Evolutionary conservation across 345 rosid species (phyloP).

Genomic region (Carallia pectinifolia): DNA sequence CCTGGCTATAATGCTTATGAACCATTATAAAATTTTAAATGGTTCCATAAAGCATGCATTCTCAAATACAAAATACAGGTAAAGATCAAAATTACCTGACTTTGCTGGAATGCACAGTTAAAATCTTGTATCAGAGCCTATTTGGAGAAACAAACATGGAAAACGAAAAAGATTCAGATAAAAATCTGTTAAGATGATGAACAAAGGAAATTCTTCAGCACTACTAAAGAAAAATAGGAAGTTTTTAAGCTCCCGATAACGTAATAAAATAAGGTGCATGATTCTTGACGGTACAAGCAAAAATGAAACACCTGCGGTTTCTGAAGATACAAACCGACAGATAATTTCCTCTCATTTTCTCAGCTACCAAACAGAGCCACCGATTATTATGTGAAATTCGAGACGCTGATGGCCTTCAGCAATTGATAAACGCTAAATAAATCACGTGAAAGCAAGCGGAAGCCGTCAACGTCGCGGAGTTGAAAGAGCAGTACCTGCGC

Average conservation of each 20-base stretch:
- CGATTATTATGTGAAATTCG: neutral
- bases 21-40: too few relatives aligned
- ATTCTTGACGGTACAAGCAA: too few relatives aligned
- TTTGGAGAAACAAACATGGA: constrained; percentile 7
- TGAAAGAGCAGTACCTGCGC: constrained; percentile 41
- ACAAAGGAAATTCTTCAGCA: neutral
- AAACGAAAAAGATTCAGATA: neutral
- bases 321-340: too few relatives aligned
- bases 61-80: neutral
- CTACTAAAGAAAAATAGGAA: too few relatives aligned
- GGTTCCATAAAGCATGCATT: constrained; percentile 1
- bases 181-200: neutral
- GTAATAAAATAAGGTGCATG: too few relatives aligned
- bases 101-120: constrained; percentile 93
- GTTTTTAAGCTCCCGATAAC: too few relatives aligned
- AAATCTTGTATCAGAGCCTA: constrained; percentile 88
- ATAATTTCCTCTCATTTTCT: neutral
- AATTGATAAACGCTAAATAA: too few relatives aligned
- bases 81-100: constrained; percentile 53
- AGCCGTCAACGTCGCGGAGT: neutral
- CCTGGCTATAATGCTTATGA: too few relatives aligned
- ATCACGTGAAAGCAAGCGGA: neutral
- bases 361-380: neutral
- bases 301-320: too few relatives aligned
- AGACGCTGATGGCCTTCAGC: too few relatives aligned